These are phyloP conservation scores for Gracilaria gracilis DNA, from an alignment of 23 red algal genomes.

Conservation along the genomic window DNA sequence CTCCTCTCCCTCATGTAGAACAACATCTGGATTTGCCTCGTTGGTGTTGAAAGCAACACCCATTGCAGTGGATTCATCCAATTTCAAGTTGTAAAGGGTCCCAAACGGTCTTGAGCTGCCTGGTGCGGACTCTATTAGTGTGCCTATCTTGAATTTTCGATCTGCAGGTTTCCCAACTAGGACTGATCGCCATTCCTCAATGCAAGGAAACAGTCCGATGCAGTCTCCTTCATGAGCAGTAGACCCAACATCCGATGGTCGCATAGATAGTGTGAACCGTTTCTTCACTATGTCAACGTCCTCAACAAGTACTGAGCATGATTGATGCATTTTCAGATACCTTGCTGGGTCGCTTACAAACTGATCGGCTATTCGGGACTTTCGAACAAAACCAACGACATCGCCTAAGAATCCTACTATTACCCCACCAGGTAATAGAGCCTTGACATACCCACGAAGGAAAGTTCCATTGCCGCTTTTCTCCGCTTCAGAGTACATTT, in stretches of 20 bases:
- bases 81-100: conserved; percentile 44
- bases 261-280: conserved; percentile 52
- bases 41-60: conserved; percentile 36
- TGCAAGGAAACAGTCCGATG: conserved; percentile 23
- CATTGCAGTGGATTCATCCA: background rate
- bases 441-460: conserved; percentile 71
- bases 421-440: conserved; percentile 51
- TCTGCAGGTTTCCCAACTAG: background rate
- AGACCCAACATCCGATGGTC: conserved; percentile 48
- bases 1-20: background rate
- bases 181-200: conserved; percentile 41
- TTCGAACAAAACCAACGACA: conserved; percentile 51
- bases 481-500: background rate
- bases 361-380: conserved; percentile 55
- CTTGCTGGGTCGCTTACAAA: conserved; percentile 62
- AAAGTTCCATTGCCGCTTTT: background rate
- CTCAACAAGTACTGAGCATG: conserved; percentile 43
- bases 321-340: conserved; percentile 61
- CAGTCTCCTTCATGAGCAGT: conserved; percentile 10
- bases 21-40: conserved; percentile 1
- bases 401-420: conserved; percentile 78
- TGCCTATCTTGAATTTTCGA: conserved; percentile 32
- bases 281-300: conserved; percentile 37
- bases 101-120: conserved; percentile 40
- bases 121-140: conserved; percentile 37